Evolutionary conservation across 78 protist species (phyloP).

Genomic region (Dictyostelium intermedium): DNA sequence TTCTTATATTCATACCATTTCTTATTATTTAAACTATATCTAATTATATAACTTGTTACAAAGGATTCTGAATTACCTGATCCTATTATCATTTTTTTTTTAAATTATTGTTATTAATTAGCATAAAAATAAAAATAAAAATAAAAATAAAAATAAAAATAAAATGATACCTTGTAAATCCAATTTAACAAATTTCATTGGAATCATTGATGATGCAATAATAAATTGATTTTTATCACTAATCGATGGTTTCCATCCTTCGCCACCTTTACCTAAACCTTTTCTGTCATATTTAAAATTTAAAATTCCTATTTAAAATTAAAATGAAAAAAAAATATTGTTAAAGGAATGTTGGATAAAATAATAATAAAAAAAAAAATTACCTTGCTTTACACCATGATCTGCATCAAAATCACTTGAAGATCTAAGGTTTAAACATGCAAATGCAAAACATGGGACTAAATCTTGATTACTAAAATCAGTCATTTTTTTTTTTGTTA

Average conservation of each 20-base stretch:
- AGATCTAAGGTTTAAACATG: background rate
- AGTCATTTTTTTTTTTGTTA: background rate
- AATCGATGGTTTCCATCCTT: background rate
- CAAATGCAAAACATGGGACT: background rate
- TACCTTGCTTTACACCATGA: constrained; percentile 5
- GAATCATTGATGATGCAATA: background rate
- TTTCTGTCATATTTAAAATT: background rate
- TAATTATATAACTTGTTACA: background rate
- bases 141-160: no score
- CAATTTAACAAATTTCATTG: background rate
- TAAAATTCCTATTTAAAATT: background rate
- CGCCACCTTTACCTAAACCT: background rate
- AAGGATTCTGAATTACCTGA: background rate
- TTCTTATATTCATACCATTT: background rate
- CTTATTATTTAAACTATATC: constrained; percentile 16
- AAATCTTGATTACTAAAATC: background rate
- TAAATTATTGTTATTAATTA: no score
- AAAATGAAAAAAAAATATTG: background rate
- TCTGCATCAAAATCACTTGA: constrained; percentile 6
- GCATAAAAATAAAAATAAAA: no score
- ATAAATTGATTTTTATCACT: background rate
- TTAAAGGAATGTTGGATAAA: background rate
- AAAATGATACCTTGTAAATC: background rate
- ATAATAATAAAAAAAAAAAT: background rate
- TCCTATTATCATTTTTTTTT: no score